Percentiles rank a stretch among this genome's conserved stretches.
Conservation (phyloP, 2,329 filamentous ascomycete genomes). For the Penicillium sp. region DNA sequence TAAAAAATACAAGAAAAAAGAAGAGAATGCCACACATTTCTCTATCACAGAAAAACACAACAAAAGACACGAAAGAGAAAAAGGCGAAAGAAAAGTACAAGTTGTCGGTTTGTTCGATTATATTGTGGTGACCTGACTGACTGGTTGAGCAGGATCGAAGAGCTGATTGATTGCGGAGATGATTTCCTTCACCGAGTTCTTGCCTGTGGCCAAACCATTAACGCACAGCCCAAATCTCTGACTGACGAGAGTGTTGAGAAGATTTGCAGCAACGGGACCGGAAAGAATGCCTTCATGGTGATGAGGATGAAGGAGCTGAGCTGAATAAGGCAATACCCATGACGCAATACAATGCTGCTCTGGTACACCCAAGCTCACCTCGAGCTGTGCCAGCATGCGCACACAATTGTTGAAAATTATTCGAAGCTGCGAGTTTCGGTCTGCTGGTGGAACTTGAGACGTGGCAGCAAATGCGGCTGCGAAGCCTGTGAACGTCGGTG, state of each 20-base stretch:
- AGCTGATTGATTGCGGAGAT: slow-evolving; percentile 12
- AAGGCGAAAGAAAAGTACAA: background rate
- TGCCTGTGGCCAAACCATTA: slow-evolving; percentile 11
- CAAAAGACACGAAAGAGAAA: background rate
- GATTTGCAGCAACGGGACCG: slow-evolving; percentile 2
- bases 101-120: background rate
- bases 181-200: slow-evolving; percentile 13
- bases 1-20: background rate
- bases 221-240: slow-evolving; percentile 13
- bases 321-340: background rate
- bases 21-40: background rate
- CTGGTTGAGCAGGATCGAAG: slow-evolving; percentile 4
- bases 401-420: slow-evolving; percentile 11
- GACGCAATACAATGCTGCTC: slow-evolving; percentile 10
- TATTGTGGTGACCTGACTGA: background rate
- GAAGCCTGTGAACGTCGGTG: slow-evolving; percentile 7
- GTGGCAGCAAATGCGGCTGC: slow-evolving; percentile 3
- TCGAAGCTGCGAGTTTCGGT: slow-evolving; percentile 12
- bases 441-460: background rate
- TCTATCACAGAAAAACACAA: background rate
- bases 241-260: slow-evolving; percentile 7
- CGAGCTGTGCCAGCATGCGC: slow-evolving; percentile 12
- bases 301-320: background rate
- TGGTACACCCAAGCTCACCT: slow-evolving; percentile 10
- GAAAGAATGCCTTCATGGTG: slow-evolving; percentile 3